Evolutionary conservation across 1,139 yeast genomes (phyloP), one percentile per base, ranked within the genome.

Genomic region (Taphrina wiesneri): DNA sequence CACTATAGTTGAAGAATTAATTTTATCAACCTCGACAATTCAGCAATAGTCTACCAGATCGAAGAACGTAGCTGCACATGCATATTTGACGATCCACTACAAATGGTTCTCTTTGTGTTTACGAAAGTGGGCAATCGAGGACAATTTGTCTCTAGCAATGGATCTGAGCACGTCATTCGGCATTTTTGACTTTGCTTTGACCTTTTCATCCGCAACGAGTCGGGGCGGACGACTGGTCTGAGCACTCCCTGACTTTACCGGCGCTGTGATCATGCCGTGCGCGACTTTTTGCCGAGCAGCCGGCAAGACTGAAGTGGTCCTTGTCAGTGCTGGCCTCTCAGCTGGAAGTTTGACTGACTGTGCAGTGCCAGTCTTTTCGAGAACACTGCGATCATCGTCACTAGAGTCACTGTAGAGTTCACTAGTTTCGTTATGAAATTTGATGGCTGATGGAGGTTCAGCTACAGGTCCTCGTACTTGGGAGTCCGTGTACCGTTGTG

Each of bases 121-220:
- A 28, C 49, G 49, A 45, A 45, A 45, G 26, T 45, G 28, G 7
- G 28, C 49, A n/a, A 45, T 45, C n/a, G 49, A 45, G 28, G 49
- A 45, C 49, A 45, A 21, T 21, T 45, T 45, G 2, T 45, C 49
- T 28, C 49, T 45, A 28, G 49, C 49, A 45, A 45, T 45, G n/a
- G 49, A 45, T 23, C 28, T 45, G 13, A 45, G 28, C 28, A 45
- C 49, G n/a, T 45, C 49, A 45, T 45, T 45, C n/a, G 49, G 49
- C 49, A 45, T 45, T 28, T 45, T 45, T 21, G 28, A 23, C 25
- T 45, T 23, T 13, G 49, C 26, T n/a, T 45, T 45, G 49, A 7
- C 21, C 49, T 45, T 45, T 19, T 39, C 43, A 1, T 7, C 13
- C 1, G n/a, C 3, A 19, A 39, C 43, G 9, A 28, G 6, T 45